These are phyloP conservation scores for Mycena albidolilacea DNA, from an alignment of 768 basidiomycete genomes.

Conservation along the genomic window DNA sequence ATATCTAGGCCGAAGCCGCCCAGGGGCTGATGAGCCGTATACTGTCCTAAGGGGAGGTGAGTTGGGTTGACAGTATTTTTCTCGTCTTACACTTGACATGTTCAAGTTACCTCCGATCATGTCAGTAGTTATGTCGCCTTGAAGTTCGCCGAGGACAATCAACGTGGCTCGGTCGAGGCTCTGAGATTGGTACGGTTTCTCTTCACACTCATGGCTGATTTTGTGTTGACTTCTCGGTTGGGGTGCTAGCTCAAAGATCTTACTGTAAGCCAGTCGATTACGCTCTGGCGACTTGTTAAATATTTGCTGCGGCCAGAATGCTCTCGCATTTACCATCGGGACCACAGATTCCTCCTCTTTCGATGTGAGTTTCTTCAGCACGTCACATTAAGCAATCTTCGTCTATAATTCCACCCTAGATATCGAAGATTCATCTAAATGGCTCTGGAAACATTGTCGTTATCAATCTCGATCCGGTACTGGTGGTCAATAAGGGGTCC, in stretches of 20 bases:
- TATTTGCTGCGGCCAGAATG: conserved; percentile 15
- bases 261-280: conserved; percentile 14
- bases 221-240: no score
- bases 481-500: conserved; percentile 10
- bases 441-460: conserved; percentile 23
- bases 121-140: conserved; percentile 29
- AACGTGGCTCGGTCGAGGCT: conserved; percentile 28
- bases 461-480: conserved; percentile 24
- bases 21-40: conserved; percentile 14
- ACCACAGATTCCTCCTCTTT: conserved; percentile 23
- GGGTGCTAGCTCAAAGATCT: conserved; percentile 26
- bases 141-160: conserved; percentile 31
- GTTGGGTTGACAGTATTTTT: not conserved
- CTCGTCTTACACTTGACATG: not conserved
- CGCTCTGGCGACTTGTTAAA: not conserved
- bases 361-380: conserved; percentile 7
- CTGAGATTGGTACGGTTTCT: conserved; percentile 21
- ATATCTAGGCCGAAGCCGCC: conserved; percentile 28
- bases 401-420: not conserved
- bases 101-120: conserved; percentile 31
- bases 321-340: conserved; percentile 23
- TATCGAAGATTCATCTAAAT: conserved; percentile 33
- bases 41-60: conserved; percentile 30
- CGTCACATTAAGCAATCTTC: not conserved
- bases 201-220: not conserved